phyloP scores from a whole-genome alignment of 106 monocot genomes.

The Acorus gramineus region DNA sequence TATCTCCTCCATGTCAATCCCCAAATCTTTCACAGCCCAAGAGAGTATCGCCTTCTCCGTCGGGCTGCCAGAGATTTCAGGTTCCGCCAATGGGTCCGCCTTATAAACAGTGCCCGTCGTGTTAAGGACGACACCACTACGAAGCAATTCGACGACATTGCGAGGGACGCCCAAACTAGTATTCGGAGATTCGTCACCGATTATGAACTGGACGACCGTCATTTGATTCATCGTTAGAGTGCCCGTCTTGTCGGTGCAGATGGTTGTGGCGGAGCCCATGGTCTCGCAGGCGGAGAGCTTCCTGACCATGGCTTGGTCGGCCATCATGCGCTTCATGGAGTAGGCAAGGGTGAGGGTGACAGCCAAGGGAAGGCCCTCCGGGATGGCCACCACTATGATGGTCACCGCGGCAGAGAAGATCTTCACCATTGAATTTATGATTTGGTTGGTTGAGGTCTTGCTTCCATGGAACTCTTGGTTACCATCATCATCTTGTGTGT shows the following conservation, averaged over 20 bases:
- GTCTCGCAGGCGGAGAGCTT: too few relatives aligned
- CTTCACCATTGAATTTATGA: slow-evolving; percentile 26
- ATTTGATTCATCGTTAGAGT: slow-evolving; percentile 44
- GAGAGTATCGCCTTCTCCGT: slow-evolving; percentile 18
- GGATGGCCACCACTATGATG: slow-evolving; percentile 36
- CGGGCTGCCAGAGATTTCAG: slow-evolving; percentile 2
- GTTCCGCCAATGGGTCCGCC: background rate
- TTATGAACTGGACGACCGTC: slow-evolving; percentile 28
- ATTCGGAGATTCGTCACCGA: slow-evolving; percentile 2
- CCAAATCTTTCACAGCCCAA: slow-evolving; percentile 6
- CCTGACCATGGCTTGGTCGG: too few relatives aligned
- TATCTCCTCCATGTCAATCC: slow-evolving; percentile 2
- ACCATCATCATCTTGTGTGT: slow-evolving; percentile 26
- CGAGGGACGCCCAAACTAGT: background rate
- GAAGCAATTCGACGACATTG: background rate
- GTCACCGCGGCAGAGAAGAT: slow-evolving; percentile 40
- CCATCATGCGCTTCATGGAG: slow-evolving; percentile 1
- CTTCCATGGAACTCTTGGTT: slow-evolving; percentile 18
- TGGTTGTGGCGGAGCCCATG: slow-evolving; percentile 17
- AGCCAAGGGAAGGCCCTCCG: slow-evolving; percentile 32
- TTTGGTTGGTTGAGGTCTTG: slow-evolving; percentile 1
- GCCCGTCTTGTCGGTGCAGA: slow-evolving; percentile 51
- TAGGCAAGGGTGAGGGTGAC: slow-evolving; percentile 36
- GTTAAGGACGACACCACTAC: slow-evolving; percentile 31
- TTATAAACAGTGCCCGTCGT: slow-evolving; percentile 37